Conservation (phyloP, 225 moss, liverwort and hornwort species). For the Lunularia cruciata region DNA sequence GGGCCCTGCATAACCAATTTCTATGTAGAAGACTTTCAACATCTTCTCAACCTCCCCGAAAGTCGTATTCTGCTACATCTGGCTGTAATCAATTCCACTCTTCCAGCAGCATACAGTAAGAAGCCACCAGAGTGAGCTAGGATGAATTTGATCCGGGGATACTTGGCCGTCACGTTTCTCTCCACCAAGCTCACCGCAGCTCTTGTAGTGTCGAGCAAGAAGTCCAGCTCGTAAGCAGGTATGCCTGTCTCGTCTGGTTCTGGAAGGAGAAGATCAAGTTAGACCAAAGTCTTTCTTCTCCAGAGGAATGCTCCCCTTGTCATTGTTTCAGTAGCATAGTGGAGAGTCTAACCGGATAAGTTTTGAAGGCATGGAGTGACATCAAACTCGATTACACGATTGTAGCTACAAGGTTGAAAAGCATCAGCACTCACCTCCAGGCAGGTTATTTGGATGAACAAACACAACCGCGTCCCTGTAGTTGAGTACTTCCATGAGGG, state of each 20-base stretch:
- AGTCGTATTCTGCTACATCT: neutral
- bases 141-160: slow-evolving; percentile 16
- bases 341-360: neutral
- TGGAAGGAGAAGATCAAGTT: neutral
- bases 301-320: too few species aligned
- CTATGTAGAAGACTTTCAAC: slow-evolving; percentile 3
- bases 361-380: neutral
- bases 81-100: slow-evolving; percentile 2
- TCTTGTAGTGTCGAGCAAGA: slow-evolving; percentile 22
- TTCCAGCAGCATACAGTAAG: slow-evolving; percentile 13
- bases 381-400: neutral
- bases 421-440: neutral
- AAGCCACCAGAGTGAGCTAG: slow-evolving; percentile 21
- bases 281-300: too few species aligned
- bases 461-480: neutral
- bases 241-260: slow-evolving; percentile 2
- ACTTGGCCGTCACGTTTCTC: slow-evolving; percentile 1
- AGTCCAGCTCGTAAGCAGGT: slow-evolving; percentile 8
- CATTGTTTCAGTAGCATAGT: neutral
- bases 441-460: slow-evolving; percentile 10
- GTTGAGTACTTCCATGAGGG: slow-evolving; percentile 7
- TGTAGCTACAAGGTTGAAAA: neutral
- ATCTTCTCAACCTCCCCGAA: neutral
- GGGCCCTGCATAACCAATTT: neutral
- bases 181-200: slow-evolving; percentile 17